Percentiles rank a stretch among this genome's conserved stretches.
Conservation (phyloP, 164 flowering plant species). For the Umbellularia californica region DNA sequence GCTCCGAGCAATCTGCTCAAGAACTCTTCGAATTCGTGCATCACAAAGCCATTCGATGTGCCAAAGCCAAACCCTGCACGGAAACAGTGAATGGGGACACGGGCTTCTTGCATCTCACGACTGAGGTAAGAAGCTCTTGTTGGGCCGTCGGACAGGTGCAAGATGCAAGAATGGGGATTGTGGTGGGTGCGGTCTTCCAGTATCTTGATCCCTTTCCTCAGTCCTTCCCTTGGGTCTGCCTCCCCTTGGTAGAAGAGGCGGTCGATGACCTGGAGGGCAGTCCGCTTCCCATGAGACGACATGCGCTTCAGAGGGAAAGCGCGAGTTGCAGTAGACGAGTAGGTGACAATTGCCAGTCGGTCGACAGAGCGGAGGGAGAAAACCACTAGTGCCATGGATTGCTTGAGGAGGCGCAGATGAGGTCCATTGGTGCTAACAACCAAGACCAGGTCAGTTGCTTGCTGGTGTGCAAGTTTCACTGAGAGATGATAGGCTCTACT, state of each 20-base stretch:
- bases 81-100: conserved; percentile 55
- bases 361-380: conserved; percentile 78
- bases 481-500: conserved; percentile 47
- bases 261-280: conserved; percentile 80
- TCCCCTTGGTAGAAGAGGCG: conserved; percentile 72
- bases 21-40: conserved; percentile 81
- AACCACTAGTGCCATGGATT: conserved; percentile 73
- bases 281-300: conserved; percentile 74
- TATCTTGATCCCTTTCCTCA: conserved; percentile 65
- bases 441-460: conserved; percentile 68
- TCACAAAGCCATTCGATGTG: conserved; percentile 50
- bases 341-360: conserved; percentile 70
- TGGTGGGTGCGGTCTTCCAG: conserved; percentile 61
- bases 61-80: conserved; percentile 73
- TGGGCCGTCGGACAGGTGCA: conserved; percentile 73
- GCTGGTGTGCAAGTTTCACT: conserved; percentile 52
- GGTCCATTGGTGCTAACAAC: conserved; percentile 81
- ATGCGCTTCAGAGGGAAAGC: conserved; percentile 77
- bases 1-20: conserved; percentile 61
- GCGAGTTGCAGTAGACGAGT: conserved; percentile 71
- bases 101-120: conserved; percentile 32
- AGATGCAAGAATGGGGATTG: conserved; percentile 55
- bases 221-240: conserved; percentile 75
- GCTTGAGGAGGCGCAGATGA: conserved; percentile 80
- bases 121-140: conserved; percentile 39